A percentile compares a stretch with the other conserved stretches of the same genome.
These are phyloP conservation scores for Ophiocordyceps camponoti-rufipedis DNA, from an alignment of 2,329 filamentous ascomycete genomes.

Conservation along the genomic window DNA sequence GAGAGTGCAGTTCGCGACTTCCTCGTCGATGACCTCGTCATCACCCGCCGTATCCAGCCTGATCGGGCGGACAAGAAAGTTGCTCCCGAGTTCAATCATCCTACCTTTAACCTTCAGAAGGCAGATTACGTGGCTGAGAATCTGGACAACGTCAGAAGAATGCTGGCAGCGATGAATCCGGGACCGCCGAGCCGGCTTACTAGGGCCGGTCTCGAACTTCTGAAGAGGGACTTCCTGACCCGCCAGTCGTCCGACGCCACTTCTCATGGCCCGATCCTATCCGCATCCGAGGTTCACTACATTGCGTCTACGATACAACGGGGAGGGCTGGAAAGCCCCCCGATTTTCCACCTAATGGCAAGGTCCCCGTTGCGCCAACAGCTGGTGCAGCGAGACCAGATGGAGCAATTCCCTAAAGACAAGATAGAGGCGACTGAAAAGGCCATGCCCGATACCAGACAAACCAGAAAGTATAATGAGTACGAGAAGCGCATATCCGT, in stretches of 20 bases:
- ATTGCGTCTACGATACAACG: conserved; percentile 13
- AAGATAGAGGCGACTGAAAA: conserved; percentile 4
- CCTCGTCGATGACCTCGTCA: conserved; percentile 22
- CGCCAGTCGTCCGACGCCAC: neutral
- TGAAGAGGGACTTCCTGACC: neutral
- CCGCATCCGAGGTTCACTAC: conserved; percentile 20
- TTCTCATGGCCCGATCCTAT: conserved; percentile 15
- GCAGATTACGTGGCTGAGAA: conserved; percentile 26
- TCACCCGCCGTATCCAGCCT: conserved; percentile 16
- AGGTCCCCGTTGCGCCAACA: conserved; percentile 15
- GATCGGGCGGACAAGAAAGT: conserved; percentile 7
- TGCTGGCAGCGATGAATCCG: conserved; percentile 22
- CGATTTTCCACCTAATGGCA: conserved; percentile 13
- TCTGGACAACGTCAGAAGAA: conserved; percentile 25
- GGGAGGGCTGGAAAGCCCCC: conserved; percentile 4
- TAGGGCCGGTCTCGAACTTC: conserved; percentile 1
- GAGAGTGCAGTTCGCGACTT: conserved; percentile 19
- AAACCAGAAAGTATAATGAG: conserved; percentile 35
- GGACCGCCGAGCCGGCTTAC: neutral
- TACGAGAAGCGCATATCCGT: conserved; percentile 71
- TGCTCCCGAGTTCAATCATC: neutral
- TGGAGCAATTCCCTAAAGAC: conserved; percentile 10
- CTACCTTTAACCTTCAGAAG: conserved; percentile 10
- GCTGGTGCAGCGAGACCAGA: conserved; percentile 12
- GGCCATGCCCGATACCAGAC: neutral